phyloP scores from a whole-genome alignment of 2,329 filamentous ascomycete genomes.

The Pseudocercospora eumusae region DNA sequence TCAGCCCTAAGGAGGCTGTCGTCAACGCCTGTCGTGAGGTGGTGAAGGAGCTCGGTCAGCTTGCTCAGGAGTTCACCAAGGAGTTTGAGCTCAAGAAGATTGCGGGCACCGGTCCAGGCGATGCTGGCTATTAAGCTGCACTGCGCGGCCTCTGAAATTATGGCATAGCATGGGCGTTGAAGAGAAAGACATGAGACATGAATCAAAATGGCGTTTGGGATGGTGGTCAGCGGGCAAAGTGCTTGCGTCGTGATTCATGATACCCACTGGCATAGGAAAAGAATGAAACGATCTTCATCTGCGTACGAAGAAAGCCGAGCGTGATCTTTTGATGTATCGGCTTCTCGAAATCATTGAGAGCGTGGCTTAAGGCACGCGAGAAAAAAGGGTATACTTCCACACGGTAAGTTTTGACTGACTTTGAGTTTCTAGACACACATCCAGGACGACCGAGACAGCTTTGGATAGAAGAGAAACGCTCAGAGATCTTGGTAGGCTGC shows the following conservation, averaged over 20 bases:
- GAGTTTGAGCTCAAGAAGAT: slow-evolving; percentile 89
- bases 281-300: background rate
- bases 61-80: slow-evolving; percentile 87
- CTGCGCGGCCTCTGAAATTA: too few species aligned
- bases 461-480: background rate
- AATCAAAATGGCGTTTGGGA: background rate
- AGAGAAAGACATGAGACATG: background rate
- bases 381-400: background rate
- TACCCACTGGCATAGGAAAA: slow-evolving; percentile 6
- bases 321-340: background rate
- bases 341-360: background rate
- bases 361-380: background rate
- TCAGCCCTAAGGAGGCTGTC: slow-evolving; percentile 87
- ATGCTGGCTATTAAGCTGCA: slow-evolving; percentile 24
- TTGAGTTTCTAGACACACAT: background rate
- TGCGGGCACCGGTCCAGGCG: slow-evolving; percentile 46
- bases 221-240: slow-evolving; percentile 3
- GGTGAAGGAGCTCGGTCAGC: slow-evolving; percentile 74
- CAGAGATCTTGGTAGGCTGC: background rate
- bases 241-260: background rate
- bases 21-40: slow-evolving; percentile 78
- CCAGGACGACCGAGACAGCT: background rate
- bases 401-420: background rate
- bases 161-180: background rate
- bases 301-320: background rate